phyloP scores from a whole-genome alignment of 352 stramenopile genomes.

The Pythium biforme region DNA sequence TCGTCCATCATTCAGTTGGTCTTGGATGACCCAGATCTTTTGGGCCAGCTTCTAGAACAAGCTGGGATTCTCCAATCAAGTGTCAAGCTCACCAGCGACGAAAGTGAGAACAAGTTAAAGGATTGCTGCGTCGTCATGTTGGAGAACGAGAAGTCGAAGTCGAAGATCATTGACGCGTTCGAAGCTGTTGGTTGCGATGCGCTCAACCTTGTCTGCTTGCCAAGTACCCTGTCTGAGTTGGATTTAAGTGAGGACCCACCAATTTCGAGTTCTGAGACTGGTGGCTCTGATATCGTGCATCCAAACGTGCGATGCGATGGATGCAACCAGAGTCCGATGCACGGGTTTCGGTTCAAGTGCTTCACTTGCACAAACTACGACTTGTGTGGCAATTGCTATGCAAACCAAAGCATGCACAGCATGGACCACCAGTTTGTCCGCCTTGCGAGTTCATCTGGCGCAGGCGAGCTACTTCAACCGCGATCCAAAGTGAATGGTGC shows the following conservation, averaged over 20 bases:
- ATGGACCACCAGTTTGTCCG: slow-evolving; percentile 70
- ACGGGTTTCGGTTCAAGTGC: slow-evolving; percentile 76
- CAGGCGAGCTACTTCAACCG: slow-evolving; percentile 56
- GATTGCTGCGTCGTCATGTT: slow-evolving; percentile 54
- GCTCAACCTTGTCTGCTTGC: slow-evolving; percentile 5
- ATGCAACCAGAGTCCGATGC: slow-evolving; percentile 67
- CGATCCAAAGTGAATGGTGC: slow-evolving; percentile 51
- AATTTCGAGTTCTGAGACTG: slow-evolving; percentile 1
- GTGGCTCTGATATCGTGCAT: slow-evolving; percentile 38
- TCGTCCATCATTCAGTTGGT: neutral
- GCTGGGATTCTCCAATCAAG: slow-evolving; percentile 25
- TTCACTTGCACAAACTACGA: slow-evolving; percentile 78
- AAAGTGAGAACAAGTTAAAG: slow-evolving; percentile 21
- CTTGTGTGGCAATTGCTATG: slow-evolving; percentile 66
- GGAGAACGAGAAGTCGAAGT: slow-evolving; percentile 37
- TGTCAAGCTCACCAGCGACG: slow-evolving; percentile 12
- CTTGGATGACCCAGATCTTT: neutral
- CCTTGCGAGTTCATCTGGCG: slow-evolving; percentile 40
- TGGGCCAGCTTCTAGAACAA: slow-evolving; percentile 10
- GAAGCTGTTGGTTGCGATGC: slow-evolving; percentile 19
- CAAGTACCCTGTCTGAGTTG: slow-evolving; percentile 2
- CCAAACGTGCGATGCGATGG: slow-evolving; percentile 77
- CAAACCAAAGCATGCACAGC: slow-evolving; percentile 48
- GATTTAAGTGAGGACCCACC: slow-evolving; percentile 9
- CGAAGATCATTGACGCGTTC: slow-evolving; percentile 48